Base-by-base conservation (phyloP, 257 asterid genomes). In the Ocimum tenuiflorum region DNA sequence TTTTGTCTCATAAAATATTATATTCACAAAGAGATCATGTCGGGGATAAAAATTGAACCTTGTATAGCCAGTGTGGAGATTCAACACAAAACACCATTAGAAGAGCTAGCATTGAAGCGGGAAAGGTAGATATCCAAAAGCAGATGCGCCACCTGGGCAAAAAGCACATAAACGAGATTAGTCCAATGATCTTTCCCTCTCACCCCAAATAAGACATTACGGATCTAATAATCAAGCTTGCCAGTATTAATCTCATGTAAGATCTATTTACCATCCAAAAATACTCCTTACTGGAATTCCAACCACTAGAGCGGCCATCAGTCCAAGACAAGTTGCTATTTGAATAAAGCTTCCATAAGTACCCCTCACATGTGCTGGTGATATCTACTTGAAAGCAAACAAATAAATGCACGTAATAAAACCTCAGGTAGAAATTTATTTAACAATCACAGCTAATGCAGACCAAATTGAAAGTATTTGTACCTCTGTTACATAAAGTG, bases 321-420 rank as follows among this genome's bases (percentile, higher is more conserved):
- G 69, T 63, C 98, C 98, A 72, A 91, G 78, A 78, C 98, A 83
- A 39, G 89, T 80, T 50, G 95, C 95, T 77, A 91, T 83, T 76
- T 91, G 98, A 68, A 91, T 81, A 51, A 82, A 85, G 87, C 98
- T 89, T 56, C 98, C 98, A 58, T 85, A 89, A 22, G 96, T 89
- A 71, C 98, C 98, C 81, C 98, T 85, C 74, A 91, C 88, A 50
- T 84, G 91, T 7, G 92, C 86, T 55, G 98, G 98, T 65, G 98
- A 91, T 62, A 91, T 81, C 98, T 89, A 74, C 57, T 65, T 73
- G 65, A 71, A 48, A 60, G 58, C 6, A 38, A 10, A 62, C 72
- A 42, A 60, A 60, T 64, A 69, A 31, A 49, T n/a, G 8, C 13
- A 46, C 9, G 6, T 18, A 38, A 12, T 18, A 59, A 59, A 9